phyloP scores from a whole-genome alignment of 169 alveolate genomes.

The Cryptosporidium sp. region DNA sequence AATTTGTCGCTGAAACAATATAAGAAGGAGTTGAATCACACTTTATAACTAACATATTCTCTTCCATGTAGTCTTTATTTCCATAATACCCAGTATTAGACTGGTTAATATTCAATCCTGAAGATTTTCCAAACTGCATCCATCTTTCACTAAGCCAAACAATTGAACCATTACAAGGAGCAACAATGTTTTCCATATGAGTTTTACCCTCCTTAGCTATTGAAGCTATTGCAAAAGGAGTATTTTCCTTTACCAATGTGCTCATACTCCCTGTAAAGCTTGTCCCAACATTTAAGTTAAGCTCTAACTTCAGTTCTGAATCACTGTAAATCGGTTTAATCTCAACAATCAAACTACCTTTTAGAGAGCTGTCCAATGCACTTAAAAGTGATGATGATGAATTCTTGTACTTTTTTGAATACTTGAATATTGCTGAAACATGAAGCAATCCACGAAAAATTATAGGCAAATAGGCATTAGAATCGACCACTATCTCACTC shows the following conservation, averaged over 20 bases:
- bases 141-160: conserved; percentile 10
- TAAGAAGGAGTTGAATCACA: conserved; percentile 34
- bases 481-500: background rate
- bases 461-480: conserved; percentile 15
- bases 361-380: background rate
- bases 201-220: conserved; percentile 26
- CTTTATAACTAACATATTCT: conserved; percentile 2
- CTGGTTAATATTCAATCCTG: background rate
- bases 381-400: background rate
- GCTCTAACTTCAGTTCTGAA: conserved; percentile 3
- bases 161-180: conserved; percentile 54
- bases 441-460: conserved; percentile 20
- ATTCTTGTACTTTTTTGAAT: conserved; percentile 15
- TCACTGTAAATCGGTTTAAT: conserved; percentile 37
- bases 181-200: conserved; percentile 36
- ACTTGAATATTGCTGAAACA: conserved; percentile 15
- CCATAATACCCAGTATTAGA: background rate
- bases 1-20: background rate
- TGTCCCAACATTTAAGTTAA: conserved; percentile 23
- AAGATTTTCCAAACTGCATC: background rate
- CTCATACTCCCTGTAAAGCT: background rate
- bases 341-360: background rate
- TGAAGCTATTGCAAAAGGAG: conserved; percentile 23
- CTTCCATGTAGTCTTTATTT: background rate
- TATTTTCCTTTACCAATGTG: conserved; percentile 6